phyloP scores from a whole-genome alignment of 2,329 filamentous ascomycete species.

The Penicillium sclerotiorum region DNA sequence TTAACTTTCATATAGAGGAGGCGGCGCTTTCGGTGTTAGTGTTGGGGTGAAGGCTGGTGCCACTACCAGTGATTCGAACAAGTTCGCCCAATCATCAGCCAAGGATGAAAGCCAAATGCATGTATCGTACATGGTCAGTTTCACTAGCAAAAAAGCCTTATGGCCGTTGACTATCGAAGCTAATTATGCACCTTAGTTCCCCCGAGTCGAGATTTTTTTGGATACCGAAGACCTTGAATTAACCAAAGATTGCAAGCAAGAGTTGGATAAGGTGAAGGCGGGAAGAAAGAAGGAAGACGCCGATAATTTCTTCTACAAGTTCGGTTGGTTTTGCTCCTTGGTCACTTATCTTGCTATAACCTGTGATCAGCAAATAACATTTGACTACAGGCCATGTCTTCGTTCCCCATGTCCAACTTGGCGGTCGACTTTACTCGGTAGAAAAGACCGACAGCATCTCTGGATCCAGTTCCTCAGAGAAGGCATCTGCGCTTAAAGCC shows the following conservation, averaged over 20 bases:
- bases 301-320: too few species aligned
- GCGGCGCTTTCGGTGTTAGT: too few species aligned
- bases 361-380: neutral
- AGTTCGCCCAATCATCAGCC: too few species aligned
- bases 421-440: neutral
- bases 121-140: neutral
- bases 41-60: too few species aligned
- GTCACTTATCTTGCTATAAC: neutral
- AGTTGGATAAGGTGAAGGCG: neutral
- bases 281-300: too few species aligned
- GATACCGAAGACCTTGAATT: neutral
- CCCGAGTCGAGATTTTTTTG: neutral
- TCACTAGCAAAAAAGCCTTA: too few species aligned
- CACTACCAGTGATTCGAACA: too few species aligned
- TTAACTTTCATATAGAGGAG: neutral
- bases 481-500: neutral
- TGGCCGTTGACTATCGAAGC: neutral
- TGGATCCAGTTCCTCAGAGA: neutral
- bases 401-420: neutral
- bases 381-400: conserved; percentile 2
- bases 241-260: neutral
- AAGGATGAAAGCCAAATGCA: neutral
- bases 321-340: neutral
- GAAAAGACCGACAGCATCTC: neutral
- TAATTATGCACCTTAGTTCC: neutral